Base-by-base conservation (phyloP, 73 alveolate species). In the Effrenium voratum region DNA sequence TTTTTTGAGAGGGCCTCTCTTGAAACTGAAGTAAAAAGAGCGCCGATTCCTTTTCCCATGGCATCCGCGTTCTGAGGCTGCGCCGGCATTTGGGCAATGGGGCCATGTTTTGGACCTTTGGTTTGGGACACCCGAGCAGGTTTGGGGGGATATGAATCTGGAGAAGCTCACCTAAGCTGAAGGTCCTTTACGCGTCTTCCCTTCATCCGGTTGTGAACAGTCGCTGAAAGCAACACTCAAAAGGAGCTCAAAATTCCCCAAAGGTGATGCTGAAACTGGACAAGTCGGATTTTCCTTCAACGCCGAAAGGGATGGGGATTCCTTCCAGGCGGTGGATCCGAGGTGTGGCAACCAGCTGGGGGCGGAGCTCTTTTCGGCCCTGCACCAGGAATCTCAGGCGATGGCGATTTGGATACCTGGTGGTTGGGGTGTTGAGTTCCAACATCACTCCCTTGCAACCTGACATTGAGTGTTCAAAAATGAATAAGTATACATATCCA, bases 341-440 rank as follows among this genome's bases (percentile, higher is more conserved):
- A 83, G 93, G 94, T 87, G 95, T 46, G 95, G 95, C 68, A 87
- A 87, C 46, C 95, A 87, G 50, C 83, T 87, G 36, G 95, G 95
- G 28, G 95, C 85, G 2, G 95, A 87, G 47, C 52, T 87, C 40
- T 87, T 87, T 46, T 15, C 95, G 6, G 22, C 83, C 2, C 95
- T 87, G 50, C 43, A 60, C 70, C 47, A n/a, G 36, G 95, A 87
- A 66, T 63, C 95, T 28, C 63, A 43, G 68, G 93, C 44, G 44
- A n/a, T n/a, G n/a, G n/a, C n/a, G n/a, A n/a, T n/a, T n/a, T n/a
- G n/a, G n/a, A n/a, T n/a, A n/a, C n/a, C n/a, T n/a, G n/a, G n/a
- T n/a, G n/a, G n/a, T n/a, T n/a, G n/a, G n/a, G n/a, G n/a, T n/a
- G n/a, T n/a, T n/a, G n/a, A n/a, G n/a, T n/a, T n/a, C n/a, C n/a